These are phyloP conservation scores for Taiozyma sp. DNA, from an alignment of 1,139 yeast species.

Conservation along the genomic window DNA sequence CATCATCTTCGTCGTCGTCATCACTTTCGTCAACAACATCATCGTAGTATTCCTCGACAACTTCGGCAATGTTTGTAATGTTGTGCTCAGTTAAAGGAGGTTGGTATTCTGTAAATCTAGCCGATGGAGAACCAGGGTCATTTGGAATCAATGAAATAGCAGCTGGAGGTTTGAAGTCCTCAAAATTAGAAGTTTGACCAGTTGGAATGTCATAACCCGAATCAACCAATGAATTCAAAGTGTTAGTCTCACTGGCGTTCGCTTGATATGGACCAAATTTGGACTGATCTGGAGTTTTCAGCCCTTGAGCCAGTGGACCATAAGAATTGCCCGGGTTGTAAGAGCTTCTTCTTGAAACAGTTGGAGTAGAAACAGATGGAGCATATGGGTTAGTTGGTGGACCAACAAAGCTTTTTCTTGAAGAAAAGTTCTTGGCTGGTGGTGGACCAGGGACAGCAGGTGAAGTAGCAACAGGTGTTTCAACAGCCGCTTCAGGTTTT, in stretches of 20 bases:
- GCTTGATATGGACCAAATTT: constrained; percentile 20
- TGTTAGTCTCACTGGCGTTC: constrained; percentile 3
- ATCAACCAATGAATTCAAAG: constrained; percentile 6
- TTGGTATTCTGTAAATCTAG: constrained; percentile 16
- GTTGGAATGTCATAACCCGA: not conserved
- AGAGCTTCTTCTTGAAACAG: constrained; percentile 5
- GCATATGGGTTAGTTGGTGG: not conserved
- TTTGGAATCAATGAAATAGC: not conserved
- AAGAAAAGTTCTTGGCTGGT: not conserved
- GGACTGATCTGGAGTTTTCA: constrained; percentile 1
- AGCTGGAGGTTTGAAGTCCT: constrained; percentile 16
- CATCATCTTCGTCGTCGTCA: constrained; percentile 34
- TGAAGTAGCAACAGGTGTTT: not conserved
- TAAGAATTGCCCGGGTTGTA: constrained; percentile 4
- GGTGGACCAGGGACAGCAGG: not conserved
- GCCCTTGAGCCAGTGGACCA: constrained; percentile 3
- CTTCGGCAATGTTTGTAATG: constrained; percentile 18
- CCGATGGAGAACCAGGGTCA: constrained; percentile 8
- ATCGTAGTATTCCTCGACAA: constrained; percentile 35
- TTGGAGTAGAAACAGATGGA: constrained; percentile 1
- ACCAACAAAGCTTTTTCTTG: not conserved
- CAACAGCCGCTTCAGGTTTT: not conserved
- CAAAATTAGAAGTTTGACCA: constrained; percentile 7
- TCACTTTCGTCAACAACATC: constrained; percentile 38
- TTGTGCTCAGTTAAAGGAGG: constrained; percentile 20